Base-by-base conservation (phyloP, 768 basidiomycete genomes). In the Dictyophora rubrovolvata region DNA sequence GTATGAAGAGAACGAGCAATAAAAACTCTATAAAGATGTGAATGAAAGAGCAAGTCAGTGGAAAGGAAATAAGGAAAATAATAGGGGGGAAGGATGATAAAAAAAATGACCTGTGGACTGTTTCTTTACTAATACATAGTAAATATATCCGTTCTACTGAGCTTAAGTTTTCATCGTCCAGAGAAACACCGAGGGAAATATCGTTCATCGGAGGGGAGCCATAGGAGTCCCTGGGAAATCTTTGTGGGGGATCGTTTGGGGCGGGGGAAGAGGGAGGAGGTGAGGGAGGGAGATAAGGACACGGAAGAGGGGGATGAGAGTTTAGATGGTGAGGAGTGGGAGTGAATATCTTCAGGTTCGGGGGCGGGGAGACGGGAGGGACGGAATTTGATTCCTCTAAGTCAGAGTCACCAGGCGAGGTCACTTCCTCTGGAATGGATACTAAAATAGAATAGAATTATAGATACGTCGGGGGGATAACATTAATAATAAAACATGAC, bases 111-210 rank as follows among this genome's bases (percentile, higher is more conserved):
- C 79, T 73, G 66, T 84, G 83, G 61, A 83, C 81, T 34, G 75
- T 71, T 51, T 84, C 83, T 62, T 82, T 82, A 72, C 89, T 92
- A 62, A 86, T 79, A 61, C 87, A 86, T 65, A 91, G 89, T 54
- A 96, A 81, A 72, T 93, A 96, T 61, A 95, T 94, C 67, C 88
- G 86, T 73, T 97, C 94, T 52, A 97, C 81, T 20, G 89, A 81
- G 69, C 74, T 89, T 61, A 94, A 78, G 56, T 82, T 82, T 62
- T 91, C 90, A 63, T 93, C 89, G 63, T 93, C 91, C 66, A 85
- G 64, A 10, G 72, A 69, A 35, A 77, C 70, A 60, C 77, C 77
- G 23, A 48, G 59, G 18, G 50, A 51, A 51, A 34, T 11, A 16
- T 51, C 50, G 9, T 22, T 51, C 28, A 51, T 51, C 11, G 50